phyloP scores from a whole-genome alignment of 331 rosid species.

The Stylosanthes scabra region DNA sequence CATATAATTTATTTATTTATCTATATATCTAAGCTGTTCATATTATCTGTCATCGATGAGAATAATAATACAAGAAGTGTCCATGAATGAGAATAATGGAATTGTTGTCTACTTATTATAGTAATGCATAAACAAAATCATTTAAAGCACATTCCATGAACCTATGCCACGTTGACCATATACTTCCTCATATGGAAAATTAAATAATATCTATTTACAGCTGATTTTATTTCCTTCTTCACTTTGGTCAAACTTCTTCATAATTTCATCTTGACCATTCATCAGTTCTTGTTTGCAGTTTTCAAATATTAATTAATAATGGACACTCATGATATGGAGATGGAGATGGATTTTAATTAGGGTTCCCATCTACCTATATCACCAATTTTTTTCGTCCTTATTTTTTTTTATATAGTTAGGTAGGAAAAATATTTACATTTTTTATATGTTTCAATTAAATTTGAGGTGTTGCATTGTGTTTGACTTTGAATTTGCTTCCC shows the following conservation, averaged over 20 bases:
- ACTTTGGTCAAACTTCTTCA: not conserved
- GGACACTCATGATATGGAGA: not conserved
- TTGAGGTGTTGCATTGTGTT: no score
- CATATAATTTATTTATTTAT: no score
- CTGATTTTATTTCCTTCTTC: not conserved
- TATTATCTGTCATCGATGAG: slow-evolving; percentile 2
- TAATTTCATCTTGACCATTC: slow-evolving; percentile 11
- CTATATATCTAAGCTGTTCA: no score
- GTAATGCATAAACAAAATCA: slow-evolving; percentile 29
- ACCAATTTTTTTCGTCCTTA: not conserved
- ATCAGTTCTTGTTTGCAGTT: not conserved
- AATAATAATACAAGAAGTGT: not conserved
- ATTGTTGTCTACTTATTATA: slow-evolving; percentile 34
- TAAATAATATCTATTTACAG: slow-evolving; percentile 15
- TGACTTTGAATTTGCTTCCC: no score
- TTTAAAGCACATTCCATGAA: slow-evolving; percentile 35
- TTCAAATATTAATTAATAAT: not conserved
- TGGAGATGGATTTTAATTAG: not conserved
- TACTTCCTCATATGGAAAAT: slow-evolving; percentile 21
- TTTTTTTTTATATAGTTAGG: no score
- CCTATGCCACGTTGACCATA: slow-evolving; percentile 34
- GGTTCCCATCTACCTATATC: not conserved
- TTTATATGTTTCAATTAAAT: no score
- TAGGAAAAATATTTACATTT: no score
- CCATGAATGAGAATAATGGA: not conserved